Conservation (phyloP, 2,329 filamentous ascomycete species). For the Paradendryphiella salina region DNA sequence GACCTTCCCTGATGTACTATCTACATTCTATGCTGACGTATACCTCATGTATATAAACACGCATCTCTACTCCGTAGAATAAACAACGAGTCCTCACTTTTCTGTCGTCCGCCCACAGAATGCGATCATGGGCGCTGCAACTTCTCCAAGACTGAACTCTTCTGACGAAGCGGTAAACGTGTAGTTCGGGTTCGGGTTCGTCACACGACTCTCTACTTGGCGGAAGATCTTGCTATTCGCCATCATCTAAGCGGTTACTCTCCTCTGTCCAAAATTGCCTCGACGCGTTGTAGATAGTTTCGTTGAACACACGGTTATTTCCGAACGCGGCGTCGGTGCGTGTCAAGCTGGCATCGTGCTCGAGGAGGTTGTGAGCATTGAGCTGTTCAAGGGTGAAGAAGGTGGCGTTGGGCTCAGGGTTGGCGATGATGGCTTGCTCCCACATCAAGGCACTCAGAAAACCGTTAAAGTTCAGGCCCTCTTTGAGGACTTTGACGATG, state of each 20-base stretch:
- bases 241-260: constrained; percentile 34
- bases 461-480: constrained; percentile 52
- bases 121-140: constrained; percentile 55
- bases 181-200: constrained; percentile 58
- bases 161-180: constrained; percentile 50
- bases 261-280: constrained; percentile 53
- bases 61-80: constrained; percentile 1
- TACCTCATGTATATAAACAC: constrained; percentile 2
- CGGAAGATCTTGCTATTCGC: constrained; percentile 55
- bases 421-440: constrained; percentile 47
- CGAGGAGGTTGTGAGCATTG: constrained; percentile 54
- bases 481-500: constrained; percentile 46
- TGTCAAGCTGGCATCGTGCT: constrained; percentile 56
- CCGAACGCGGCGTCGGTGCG: constrained; percentile 57
- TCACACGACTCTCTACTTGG: constrained; percentile 51
- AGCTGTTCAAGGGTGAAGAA: constrained; percentile 48
- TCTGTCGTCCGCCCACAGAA: constrained; percentile 34
- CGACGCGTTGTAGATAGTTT: constrained; percentile 55
- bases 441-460: constrained; percentile 50
- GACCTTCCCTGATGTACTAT: no score
- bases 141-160: constrained; percentile 56
- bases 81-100: constrained; percentile 1
- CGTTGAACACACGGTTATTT: constrained; percentile 58
- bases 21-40: no score
- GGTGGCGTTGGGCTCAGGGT: constrained; percentile 34